Percentiles rank a stretch among this genome's conserved stretches.
phyloP scores from a whole-genome alignment of 2,329 filamentous ascomycete genomes.

The Monosporascus sp. region DNA sequence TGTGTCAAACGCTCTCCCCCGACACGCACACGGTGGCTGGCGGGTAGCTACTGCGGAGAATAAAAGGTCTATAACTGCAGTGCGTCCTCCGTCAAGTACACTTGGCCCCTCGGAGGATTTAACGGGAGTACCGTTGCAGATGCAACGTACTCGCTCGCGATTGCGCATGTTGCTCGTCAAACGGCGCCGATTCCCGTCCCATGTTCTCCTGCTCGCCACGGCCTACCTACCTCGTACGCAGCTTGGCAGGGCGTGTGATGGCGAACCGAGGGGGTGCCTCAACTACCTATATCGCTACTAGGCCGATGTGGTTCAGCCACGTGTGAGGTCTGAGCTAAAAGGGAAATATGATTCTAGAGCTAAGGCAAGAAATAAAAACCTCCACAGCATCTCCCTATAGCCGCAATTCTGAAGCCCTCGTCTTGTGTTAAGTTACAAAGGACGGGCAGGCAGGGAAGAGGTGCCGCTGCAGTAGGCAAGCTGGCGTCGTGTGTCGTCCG shows the following conservation, averaged over 20 bases:
- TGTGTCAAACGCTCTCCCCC: neutral
- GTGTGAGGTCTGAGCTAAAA: no score
- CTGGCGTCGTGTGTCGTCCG: neutral
- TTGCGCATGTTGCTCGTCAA: neutral
- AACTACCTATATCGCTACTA: no score
- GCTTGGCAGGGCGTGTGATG: neutral
- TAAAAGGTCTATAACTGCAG: neutral
- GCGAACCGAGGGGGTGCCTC: no score
- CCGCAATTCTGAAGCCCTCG: neutral
- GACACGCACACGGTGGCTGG: neutral
- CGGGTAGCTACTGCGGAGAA: neutral
- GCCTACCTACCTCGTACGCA: neutral
- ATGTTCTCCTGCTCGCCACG: neutral
- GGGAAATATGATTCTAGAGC: no score
- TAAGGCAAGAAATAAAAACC: no score
- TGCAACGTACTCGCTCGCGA: neutral
- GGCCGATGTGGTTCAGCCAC: no score
- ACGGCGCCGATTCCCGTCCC: neutral
- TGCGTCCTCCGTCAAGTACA: neutral
- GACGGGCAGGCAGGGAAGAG: neutral
- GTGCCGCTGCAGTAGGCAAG: neutral
- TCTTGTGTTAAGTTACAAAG: neutral
- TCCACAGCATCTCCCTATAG: no score
- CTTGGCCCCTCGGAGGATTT: neutral
- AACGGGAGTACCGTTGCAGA: neutral